Evolutionary conservation across 1,284 basidiomycete species (phyloP).

Genomic region (Agaricales sp.): DNA sequence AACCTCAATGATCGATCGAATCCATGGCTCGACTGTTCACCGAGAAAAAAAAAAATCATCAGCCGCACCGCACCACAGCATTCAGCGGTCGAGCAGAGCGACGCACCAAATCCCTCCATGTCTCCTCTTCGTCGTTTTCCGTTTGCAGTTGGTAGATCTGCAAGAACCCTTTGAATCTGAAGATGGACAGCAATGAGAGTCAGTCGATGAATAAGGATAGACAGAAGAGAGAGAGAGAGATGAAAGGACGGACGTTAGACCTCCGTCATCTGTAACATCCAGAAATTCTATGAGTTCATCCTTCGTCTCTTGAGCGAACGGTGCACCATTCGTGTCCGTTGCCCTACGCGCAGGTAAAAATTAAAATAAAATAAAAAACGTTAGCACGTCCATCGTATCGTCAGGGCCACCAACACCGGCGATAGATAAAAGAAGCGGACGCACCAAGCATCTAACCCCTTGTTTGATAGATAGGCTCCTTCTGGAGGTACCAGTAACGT

Average conservation of each 20-base stretch:
- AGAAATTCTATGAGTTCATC: slow-evolving; percentile 66
- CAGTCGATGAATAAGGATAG: not conserved
- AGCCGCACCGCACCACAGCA: not conserved
- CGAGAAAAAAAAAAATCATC: slow-evolving; percentile 3
- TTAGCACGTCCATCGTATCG: no score
- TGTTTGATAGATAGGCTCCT: slow-evolving; percentile 42
- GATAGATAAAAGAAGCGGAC: not conserved
- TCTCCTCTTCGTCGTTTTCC: slow-evolving; percentile 73
- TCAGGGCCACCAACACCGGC: not conserved
- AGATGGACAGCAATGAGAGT: slow-evolving; percentile 3
- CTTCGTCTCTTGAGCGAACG: slow-evolving; percentile 64
- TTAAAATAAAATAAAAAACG: not conserved
- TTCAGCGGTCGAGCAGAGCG: not conserved
- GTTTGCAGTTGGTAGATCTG: slow-evolving; percentile 76
- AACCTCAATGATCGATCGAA: slow-evolving; percentile 58
- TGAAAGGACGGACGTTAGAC: slow-evolving; percentile 55
- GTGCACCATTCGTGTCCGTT: slow-evolving; percentile 63
- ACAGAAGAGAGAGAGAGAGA: not conserved
- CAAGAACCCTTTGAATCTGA: slow-evolving; percentile 65
- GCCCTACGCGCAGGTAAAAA: slow-evolving; percentile 38
- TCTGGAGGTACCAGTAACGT: slow-evolving; percentile 38
- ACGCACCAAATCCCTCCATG: slow-evolving; percentile 67
- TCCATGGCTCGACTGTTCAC: slow-evolving; percentile 54
- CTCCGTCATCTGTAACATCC: slow-evolving; percentile 62
- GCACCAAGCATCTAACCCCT: slow-evolving; percentile 48